Evolutionary conservation across 2,329 filamentous ascomycete species (phyloP), one percentile per base, ranked within the genome.

Genomic region (Aphanocladium album): DNA sequence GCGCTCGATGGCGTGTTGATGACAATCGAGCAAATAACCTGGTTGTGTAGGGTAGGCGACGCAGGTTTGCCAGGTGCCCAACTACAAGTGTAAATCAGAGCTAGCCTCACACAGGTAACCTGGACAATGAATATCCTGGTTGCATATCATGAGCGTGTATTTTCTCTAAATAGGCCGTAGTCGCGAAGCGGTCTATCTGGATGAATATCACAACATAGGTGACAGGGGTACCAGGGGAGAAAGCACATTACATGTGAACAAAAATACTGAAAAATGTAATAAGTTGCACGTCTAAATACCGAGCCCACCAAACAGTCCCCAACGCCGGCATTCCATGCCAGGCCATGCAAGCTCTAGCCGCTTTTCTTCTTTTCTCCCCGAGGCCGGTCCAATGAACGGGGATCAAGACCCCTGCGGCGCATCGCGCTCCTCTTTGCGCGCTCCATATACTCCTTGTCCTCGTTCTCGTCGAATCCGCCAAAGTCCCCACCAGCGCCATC

Each of bases 361-460:
- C 45, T 27, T 25, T 41, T 51, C 33, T 45, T 51, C 58, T 27
- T 41, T 2, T 35, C 52, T n/a, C 12, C 37, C 11, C 45, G 30
- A 9, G 59, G 52, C 12, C 52, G 59, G 25, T 56, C 52, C 7
- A 62, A 27, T 14, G 60, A 58, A 70, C 83, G 86, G 1, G 89
- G 89, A 72, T 93, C 86, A 57, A 93, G 74, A 62, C 90, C 90
- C 71, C 89, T 88, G 68, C 85, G 84, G 67, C 89, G 85, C 80
- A 92, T 83, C 62, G 86, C 83, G 68, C 89, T 91, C 65, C 84
- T 83, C 78, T 87, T 86, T n/a, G 86, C 89, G 67, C 85, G 85
- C 69, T 88, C 83, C 47, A 93, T 91, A 70, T 88, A 87, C 67
- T 85, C 81, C 67, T 81, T 74, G 69, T 93, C 90, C 70, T 87